Conservation (phyloP, 1,284 basidiomycete species). For the Puccinia horiana region DNA sequence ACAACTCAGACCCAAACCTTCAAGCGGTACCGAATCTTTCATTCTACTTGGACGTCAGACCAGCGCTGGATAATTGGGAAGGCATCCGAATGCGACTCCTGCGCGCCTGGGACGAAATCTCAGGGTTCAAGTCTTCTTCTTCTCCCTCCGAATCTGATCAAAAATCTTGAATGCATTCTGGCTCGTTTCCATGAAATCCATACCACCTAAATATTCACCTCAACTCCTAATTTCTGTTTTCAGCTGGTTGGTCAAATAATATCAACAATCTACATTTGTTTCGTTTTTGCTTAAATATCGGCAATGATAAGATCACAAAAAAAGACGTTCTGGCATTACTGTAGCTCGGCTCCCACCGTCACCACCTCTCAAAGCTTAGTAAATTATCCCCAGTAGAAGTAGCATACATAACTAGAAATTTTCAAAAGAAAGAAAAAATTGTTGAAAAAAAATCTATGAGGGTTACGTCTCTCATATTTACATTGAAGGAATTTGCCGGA, state of each 20-base stretch:
- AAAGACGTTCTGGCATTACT: too few relatives aligned
- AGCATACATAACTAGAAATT: too few relatives aligned
- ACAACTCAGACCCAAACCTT: constrained; percentile 59
- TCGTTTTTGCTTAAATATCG: too few relatives aligned
- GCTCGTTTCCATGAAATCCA: background rate
- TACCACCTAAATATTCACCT: background rate
- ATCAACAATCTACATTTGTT: background rate
- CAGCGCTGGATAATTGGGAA: constrained; percentile 88
- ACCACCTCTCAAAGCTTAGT: too few relatives aligned
- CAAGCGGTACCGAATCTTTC: constrained; percentile 58
- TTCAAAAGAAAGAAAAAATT: too few relatives aligned
- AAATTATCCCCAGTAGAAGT: too few relatives aligned
- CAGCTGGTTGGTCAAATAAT: background rate
- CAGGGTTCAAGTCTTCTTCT: background rate
- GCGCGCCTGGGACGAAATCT: constrained; percentile 49
- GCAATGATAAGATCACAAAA: too few relatives aligned
- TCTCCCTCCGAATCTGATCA: constrained; percentile 4
- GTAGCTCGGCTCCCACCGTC: too few relatives aligned
- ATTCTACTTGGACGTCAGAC: constrained; percentile 92
- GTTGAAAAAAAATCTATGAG: too few relatives aligned
- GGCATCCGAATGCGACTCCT: constrained; percentile 71
- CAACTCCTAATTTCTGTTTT: background rate
- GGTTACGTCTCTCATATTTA: too few relatives aligned
- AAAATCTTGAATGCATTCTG: background rate
- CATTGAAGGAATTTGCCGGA: too few relatives aligned